phyloP scores from a whole-genome alignment of 352 stramenopile genomes.

The Pythium apleroticum region DNA sequence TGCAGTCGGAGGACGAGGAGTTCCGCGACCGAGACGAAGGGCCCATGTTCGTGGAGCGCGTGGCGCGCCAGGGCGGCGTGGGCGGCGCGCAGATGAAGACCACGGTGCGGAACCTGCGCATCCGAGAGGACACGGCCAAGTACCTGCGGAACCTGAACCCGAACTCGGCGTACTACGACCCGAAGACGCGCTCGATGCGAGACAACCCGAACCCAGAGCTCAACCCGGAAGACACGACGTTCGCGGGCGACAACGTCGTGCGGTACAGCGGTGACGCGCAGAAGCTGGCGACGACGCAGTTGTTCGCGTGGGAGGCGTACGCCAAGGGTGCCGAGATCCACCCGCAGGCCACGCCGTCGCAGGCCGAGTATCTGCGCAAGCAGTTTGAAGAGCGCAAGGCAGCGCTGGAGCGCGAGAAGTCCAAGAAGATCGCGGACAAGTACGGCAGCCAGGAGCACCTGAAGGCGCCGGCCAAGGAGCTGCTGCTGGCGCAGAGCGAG shows the following conservation, averaged over 20 bases:
- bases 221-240: conserved; percentile 92
- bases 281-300: conserved; percentile 92
- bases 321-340: conserved; percentile 93
- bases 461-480: conserved; percentile 74
- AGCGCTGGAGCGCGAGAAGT: conserved; percentile 67
- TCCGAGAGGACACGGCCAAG: conserved; percentile 99
- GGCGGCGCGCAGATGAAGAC: conserved; percentile 98
- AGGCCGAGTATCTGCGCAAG: conserved; percentile 95
- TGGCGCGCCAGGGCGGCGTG: conserved; percentile 94
- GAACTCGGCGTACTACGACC: conserved; percentile 99
- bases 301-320: conserved; percentile 96
- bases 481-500: conserved; percentile 88
- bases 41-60: conserved; percentile 92
- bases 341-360: conserved; percentile 95
- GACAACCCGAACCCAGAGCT: conserved; percentile 97
- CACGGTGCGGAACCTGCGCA: conserved; percentile 96
- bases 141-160: conserved; percentile 98
- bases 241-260: conserved; percentile 96
- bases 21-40: conserved; percentile 92
- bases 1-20: conserved; percentile 90
- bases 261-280: conserved; percentile 92
- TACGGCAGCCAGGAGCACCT: conserved; percentile 95
- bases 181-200: conserved; percentile 98
- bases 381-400: conserved; percentile 87
- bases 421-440: conserved; percentile 90